Conservation (phyloP, 2,329 filamentous ascomycete species). For the Elsinoe arachidis region DNA sequence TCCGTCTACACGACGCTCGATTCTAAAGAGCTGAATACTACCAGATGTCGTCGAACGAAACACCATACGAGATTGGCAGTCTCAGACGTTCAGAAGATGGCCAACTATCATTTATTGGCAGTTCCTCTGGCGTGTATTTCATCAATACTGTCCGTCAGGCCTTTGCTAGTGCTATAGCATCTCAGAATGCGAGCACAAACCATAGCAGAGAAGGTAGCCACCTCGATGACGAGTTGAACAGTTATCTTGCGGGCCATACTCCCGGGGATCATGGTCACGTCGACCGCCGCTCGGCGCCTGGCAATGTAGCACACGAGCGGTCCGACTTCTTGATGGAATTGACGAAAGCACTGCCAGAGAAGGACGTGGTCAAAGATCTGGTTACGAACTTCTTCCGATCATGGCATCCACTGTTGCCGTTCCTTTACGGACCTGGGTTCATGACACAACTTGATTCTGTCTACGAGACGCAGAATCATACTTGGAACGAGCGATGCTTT, state of each 20-base stretch:
- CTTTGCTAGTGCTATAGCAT: slow-evolving; percentile 30
- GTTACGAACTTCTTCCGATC: slow-evolving; percentile 43
- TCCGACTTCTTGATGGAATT: background rate
- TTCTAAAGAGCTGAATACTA: background rate
- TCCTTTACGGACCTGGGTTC: slow-evolving; percentile 44
- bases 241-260: background rate
- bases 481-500: slow-evolving; percentile 23
- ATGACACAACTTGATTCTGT: slow-evolving; percentile 37
- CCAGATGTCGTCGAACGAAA: slow-evolving; percentile 1
- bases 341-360: slow-evolving; percentile 20
- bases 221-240: slow-evolving; percentile 4
- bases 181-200: background rate
- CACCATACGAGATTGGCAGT: slow-evolving; percentile 10
- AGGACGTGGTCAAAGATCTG: slow-evolving; percentile 33
- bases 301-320: background rate
- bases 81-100: slow-evolving; percentile 6
- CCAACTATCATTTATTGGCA: slow-evolving; percentile 37
- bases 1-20: background rate
- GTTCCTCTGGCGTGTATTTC: slow-evolving; percentile 46
- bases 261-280: background rate
- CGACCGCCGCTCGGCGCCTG: background rate
- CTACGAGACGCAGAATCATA: slow-evolving; percentile 29
- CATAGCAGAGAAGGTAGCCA: background rate
- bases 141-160: slow-evolving; percentile 46
- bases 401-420: slow-evolving; percentile 47